Evolutionary conservation across 108 stramenopile species (phyloP).

Genomic region (Aurantiochytrium sp.): DNA sequence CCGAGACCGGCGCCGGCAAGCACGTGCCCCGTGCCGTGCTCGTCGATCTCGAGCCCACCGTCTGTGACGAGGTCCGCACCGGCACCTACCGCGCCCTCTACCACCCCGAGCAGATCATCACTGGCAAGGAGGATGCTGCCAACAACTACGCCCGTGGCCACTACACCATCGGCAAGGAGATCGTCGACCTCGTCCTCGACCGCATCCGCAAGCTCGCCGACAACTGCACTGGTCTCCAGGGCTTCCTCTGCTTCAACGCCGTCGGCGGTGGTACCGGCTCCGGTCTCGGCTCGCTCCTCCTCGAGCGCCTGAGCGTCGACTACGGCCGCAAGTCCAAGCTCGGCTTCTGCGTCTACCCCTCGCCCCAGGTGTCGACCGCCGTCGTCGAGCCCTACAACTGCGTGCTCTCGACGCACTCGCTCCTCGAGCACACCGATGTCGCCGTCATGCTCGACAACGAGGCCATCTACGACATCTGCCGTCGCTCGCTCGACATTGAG

Average conservation of each 20-base stretch:
- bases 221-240: constrained; percentile 50
- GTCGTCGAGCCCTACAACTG: constrained; percentile 95
- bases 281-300: constrained; percentile 43
- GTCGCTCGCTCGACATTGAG: constrained; percentile 81
- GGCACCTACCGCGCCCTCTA: constrained; percentile 68
- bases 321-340: constrained; percentile 45
- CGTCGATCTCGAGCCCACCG: constrained; percentile 44
- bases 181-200: constrained; percentile 47
- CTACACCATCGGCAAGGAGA: constrained; percentile 57
- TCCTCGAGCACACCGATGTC: constrained; percentile 87
- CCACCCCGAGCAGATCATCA: constrained; percentile 51
- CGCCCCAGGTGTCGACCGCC: constrained; percentile 85
- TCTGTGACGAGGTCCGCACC: constrained; percentile 73
- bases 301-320: constrained; percentile 39
- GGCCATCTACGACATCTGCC: constrained; percentile 87
- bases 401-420: constrained; percentile 83
- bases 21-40: constrained; percentile 40
- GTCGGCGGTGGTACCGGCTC: constrained; percentile 48
- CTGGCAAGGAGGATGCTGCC: constrained; percentile 48
- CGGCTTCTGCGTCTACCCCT: constrained; percentile 56
- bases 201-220: constrained; percentile 48
- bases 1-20: constrained; percentile 43
- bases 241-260: constrained; percentile 46
- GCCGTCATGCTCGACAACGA: constrained; percentile 92
- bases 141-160: constrained; percentile 50